phyloP scores from a whole-genome alignment of 208 protist genomes.

The Spongospora subterranea region DNA sequence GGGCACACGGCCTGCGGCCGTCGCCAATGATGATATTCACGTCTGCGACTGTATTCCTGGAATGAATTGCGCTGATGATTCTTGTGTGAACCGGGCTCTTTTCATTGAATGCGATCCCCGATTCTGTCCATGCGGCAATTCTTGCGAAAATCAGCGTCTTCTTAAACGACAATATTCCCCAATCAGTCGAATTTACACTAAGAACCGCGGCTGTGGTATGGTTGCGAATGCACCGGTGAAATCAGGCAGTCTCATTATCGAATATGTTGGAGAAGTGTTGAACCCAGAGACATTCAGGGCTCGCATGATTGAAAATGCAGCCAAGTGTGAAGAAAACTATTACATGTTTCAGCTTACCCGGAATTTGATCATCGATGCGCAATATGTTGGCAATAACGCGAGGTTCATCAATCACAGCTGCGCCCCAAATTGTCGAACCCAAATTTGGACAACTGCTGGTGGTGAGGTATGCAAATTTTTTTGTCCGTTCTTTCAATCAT shows the following conservation, averaged over 20 bases:
- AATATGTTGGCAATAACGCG: constrained; percentile 39
- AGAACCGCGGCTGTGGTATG: constrained; percentile 55
- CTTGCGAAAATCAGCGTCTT: constrained; percentile 55
- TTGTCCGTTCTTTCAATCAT: neutral
- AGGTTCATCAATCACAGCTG: constrained; percentile 67
- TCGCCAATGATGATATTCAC: neutral
- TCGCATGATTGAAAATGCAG: constrained; percentile 51
- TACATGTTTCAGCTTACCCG: constrained; percentile 56
- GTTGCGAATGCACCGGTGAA: neutral
- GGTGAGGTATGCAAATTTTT: neutral
- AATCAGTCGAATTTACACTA: constrained; percentile 45
- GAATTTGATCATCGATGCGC: constrained; percentile 64
- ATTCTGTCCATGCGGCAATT: constrained; percentile 40
- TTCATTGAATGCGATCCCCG: constrained; percentile 56
- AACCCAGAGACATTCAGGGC: neutral
- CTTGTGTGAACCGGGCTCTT: constrained; percentile 26
- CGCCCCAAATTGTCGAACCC: constrained; percentile 61
- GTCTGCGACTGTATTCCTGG: constrained; percentile 8
- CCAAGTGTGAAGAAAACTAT: neutral
- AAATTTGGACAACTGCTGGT: neutral
- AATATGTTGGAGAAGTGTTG: constrained; percentile 67
- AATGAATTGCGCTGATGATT: constrained; percentile 31
- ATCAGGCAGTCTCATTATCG: constrained; percentile 64
- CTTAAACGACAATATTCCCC: neutral
- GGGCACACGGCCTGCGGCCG: neutral